These are phyloP conservation scores for Ascocoryne sarcoides DNA, from an alignment of 2,329 filamentous ascomycete genomes.

Conservation along the genomic window DNA sequence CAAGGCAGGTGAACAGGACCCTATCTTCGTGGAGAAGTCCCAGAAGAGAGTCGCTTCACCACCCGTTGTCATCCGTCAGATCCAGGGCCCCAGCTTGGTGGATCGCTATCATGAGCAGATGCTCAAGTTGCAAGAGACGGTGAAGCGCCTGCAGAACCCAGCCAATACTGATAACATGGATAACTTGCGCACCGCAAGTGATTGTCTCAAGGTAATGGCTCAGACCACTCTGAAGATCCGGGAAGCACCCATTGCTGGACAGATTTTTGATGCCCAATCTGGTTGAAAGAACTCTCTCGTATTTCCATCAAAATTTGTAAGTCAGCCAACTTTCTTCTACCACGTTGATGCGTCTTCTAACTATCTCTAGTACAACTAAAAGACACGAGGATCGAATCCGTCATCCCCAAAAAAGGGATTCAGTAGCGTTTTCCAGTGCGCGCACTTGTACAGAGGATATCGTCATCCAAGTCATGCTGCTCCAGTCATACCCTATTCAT, in stretches of 20 bases:
- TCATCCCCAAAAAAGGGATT: background rate
- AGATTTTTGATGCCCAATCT: constrained; percentile 15
- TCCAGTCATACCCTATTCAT: no score
- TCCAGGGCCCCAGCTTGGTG: constrained; percentile 21
- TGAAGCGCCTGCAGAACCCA: constrained; percentile 25
- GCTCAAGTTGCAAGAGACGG: constrained; percentile 17
- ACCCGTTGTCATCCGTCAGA: constrained; percentile 16
- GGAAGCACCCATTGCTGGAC: constrained; percentile 12
- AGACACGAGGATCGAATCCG: background rate
- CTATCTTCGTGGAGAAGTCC: constrained; percentile 18
- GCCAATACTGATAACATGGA: constrained; percentile 18
- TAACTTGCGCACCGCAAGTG: constrained; percentile 18
- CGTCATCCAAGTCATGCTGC: background rate
- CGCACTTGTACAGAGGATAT: background rate
- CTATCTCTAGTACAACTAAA: background rate
- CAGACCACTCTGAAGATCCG: constrained; percentile 22
- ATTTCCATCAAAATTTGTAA: constrained; percentile 14
- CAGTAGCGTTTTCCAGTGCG: background rate
- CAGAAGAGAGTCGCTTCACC: constrained; percentile 21
- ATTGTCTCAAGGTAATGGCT: constrained; percentile 26
- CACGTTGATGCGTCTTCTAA: background rate
- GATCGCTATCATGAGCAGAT: constrained; percentile 24
- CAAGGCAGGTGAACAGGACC: constrained; percentile 22
- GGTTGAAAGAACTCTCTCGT: constrained; percentile 17
- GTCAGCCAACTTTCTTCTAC: constrained; percentile 1